Conservation (phyloP, 176 grass and related monocot genomes). For the Phragmites australis region DNA sequence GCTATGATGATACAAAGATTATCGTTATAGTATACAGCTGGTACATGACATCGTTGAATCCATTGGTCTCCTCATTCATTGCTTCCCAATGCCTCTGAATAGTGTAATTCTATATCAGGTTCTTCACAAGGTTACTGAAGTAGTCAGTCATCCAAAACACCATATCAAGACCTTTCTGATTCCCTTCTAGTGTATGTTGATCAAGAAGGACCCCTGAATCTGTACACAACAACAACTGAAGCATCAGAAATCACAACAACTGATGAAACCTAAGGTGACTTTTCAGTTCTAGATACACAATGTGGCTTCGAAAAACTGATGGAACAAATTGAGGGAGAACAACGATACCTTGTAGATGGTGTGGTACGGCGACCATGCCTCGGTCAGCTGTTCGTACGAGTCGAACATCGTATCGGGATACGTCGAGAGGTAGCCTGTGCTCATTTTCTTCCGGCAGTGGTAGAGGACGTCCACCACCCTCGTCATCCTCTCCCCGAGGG, state of each 20-base stretch:
- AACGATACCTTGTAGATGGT: conserved; percentile 74
- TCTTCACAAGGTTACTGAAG: conserved; percentile 83
- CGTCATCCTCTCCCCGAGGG: conserved; percentile 61
- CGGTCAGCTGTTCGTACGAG: conserved; percentile 57
- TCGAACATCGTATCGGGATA: conserved; percentile 76
- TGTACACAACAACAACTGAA: not conserved
- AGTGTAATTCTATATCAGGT: conserved; percentile 63
- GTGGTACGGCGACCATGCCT: conserved; percentile 85
- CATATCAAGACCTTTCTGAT: conserved; percentile 56
- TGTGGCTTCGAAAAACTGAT: too few species aligned
- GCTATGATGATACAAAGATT: not conserved
- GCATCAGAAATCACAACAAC: not conserved
- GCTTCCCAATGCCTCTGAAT: conserved; percentile 86
- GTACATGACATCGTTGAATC: conserved; percentile 85
- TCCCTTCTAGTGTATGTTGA: conserved; percentile 63
- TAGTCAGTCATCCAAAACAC: conserved; percentile 82
- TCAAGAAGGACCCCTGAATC: conserved; percentile 99
- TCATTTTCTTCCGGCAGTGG: conserved; percentile 72
- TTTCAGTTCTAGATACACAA: too few species aligned
- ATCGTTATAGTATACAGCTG: conserved; percentile 79
- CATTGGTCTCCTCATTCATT: conserved; percentile 85
- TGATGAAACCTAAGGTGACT: too few species aligned
- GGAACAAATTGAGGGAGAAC: not conserved
- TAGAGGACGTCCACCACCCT: conserved; percentile 63
- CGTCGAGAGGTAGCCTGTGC: conserved; percentile 75